Evolutionary conservation across 2,329 filamentous ascomycete genomes (phyloP).

Genomic region (Cladosporium sp.): DNA sequence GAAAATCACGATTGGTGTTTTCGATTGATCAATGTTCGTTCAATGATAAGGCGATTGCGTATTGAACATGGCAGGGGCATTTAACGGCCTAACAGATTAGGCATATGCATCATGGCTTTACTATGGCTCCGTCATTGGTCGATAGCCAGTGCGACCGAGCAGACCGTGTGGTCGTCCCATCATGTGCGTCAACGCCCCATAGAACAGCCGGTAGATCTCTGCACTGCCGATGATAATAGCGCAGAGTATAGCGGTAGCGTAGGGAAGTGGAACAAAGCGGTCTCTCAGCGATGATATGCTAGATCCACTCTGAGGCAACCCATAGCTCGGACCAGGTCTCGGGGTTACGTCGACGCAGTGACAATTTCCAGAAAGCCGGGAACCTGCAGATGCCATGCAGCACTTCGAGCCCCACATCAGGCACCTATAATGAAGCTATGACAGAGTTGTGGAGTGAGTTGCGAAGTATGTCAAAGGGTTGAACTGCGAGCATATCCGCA

Average conservation of each 20-base stretch:
- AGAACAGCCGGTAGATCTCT: neutral
- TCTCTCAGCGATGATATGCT: neutral
- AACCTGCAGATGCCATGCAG: neutral
- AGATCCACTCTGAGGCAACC: neutral
- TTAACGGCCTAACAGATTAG: neutral
- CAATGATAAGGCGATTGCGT: neutral
- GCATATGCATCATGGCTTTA: neutral
- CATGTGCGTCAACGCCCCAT: neutral
- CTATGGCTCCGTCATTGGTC: neutral
- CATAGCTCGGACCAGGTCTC: neutral
- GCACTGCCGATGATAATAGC: neutral
- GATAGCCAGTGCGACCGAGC: neutral
- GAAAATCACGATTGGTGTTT: neutral
- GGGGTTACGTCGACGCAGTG: neutral
- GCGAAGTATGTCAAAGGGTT: neutral
- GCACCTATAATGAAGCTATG: neutral
- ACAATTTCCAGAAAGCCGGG: neutral
- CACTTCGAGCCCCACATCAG: neutral
- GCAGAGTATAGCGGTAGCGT: neutral
- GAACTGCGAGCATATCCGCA: neutral
- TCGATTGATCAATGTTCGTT: neutral
- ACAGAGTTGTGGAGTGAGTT: neutral
- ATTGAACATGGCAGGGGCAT: neutral
- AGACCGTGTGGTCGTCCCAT: neutral
- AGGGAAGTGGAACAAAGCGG: too few species aligned